phyloP scores from a whole-genome alignment of 2,329 filamentous ascomycete species.

The Pezicula carpinea region DNA sequence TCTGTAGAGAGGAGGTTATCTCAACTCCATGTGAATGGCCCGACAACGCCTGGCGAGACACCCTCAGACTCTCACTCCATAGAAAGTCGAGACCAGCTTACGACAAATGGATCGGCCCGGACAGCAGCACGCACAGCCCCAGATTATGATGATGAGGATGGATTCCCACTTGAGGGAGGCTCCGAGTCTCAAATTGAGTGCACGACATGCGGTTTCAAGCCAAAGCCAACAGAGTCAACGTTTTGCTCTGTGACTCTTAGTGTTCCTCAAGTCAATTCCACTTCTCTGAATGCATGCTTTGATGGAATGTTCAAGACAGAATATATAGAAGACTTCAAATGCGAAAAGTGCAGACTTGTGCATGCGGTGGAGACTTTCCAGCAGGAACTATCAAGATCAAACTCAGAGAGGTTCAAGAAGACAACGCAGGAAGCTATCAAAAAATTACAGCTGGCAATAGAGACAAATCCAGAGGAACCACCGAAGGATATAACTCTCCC shows the following conservation, averaged over 20 bases:
- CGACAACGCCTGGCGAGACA: not conserved
- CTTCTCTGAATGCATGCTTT: constrained; percentile 81
- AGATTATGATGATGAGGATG: constrained; percentile 47
- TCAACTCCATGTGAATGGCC: constrained; percentile 7
- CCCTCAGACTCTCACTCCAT: not conserved
- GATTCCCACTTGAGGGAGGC: constrained; percentile 88
- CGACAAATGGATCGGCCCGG: not conserved
- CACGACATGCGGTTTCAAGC: constrained; percentile 82
- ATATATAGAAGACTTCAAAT: constrained; percentile 94
- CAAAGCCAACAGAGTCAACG: constrained; percentile 73
- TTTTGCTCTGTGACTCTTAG: constrained; percentile 92
- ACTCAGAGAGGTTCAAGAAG: constrained; percentile 45
- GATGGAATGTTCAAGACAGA: constrained; percentile 93
- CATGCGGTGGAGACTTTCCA: constrained; percentile 67
- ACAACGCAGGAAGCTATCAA: constrained; percentile 54
- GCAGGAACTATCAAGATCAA: constrained; percentile 49
- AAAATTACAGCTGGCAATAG: constrained; percentile 64
- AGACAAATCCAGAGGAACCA: constrained; percentile 74
- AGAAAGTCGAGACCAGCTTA: not conserved
- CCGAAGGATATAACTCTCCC: constrained; percentile 72
- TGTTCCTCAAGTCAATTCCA: constrained; percentile 78
- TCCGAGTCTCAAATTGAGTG: constrained; percentile 96
- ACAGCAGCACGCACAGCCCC: not conserved
- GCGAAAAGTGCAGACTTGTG: constrained; percentile 84
- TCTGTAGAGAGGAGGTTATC: constrained; percentile 5